phyloP scores from a whole-genome alignment of 2,329 filamentous ascomycete species.

The Corynespora cassiicola region DNA sequence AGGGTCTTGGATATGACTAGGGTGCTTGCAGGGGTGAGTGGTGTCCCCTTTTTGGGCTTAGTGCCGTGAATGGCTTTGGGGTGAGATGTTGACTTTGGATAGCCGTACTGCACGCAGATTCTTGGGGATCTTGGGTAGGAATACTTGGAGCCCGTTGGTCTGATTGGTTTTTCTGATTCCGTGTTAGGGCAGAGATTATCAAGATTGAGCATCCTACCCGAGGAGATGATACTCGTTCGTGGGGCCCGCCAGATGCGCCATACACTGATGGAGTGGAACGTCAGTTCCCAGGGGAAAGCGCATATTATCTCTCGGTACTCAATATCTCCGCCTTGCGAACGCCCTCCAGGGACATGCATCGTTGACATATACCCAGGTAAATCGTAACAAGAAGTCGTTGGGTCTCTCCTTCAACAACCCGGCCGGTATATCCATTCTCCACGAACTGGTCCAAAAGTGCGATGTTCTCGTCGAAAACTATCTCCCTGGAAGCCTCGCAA shows the following conservation, averaged over 20 bases:
- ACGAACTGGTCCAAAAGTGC: constrained; percentile 80
- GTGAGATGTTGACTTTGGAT: constrained; percentile 23
- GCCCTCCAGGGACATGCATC: constrained; percentile 1
- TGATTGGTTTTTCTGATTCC: constrained; percentile 14
- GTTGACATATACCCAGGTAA: constrained; percentile 67
- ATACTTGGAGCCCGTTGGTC: constrained; percentile 6
- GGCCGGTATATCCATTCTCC: constrained; percentile 82
- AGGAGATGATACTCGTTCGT: constrained; percentile 93
- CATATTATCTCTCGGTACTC: constrained; percentile 90
- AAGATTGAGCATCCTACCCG: constrained; percentile 93
- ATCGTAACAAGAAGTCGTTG: constrained; percentile 96
- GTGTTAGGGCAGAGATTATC: constrained; percentile 83
- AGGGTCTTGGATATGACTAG: constrained; percentile 95
- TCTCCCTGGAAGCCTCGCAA: constrained; percentile 83
- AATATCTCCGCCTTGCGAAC: too few relatives aligned
- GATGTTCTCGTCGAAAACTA: constrained; percentile 98
- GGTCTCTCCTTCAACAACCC: constrained; percentile 88
- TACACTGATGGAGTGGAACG: constrained; percentile 68
- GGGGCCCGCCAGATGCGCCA: constrained; percentile 90
- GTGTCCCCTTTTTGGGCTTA: constrained; percentile 6
- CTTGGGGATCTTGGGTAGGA: constrained; percentile 88
- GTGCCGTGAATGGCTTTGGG: neutral
- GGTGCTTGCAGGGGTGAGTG: constrained; percentile 86
- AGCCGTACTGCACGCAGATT: constrained; percentile 98
- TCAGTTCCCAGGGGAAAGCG: constrained; percentile 85